phyloP scores from a whole-genome alignment of 2,329 filamentous ascomycete species.

The Chrysosporium queenslandicum region DNA sequence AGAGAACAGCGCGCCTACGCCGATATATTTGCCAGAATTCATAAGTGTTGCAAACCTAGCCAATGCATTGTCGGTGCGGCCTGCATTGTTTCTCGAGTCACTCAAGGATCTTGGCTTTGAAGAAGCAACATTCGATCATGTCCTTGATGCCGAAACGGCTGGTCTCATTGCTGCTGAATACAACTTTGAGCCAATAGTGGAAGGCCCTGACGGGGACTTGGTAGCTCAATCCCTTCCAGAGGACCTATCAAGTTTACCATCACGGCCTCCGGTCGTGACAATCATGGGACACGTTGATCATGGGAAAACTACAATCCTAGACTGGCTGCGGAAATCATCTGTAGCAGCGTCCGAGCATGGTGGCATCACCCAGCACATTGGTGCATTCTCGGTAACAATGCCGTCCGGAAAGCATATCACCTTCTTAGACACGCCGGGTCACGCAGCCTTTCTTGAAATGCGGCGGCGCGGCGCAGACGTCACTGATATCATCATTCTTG shows the following conservation, averaged over 20 bases:
- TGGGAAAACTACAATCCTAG: constrained; percentile 91
- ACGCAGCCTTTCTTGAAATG: constrained; percentile 93
- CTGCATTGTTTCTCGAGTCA: constrained; percentile 61
- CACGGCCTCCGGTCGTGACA: constrained; percentile 83
- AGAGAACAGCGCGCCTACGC: constrained; percentile 39
- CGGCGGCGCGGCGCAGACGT: constrained; percentile 88
- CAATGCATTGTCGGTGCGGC: constrained; percentile 59
- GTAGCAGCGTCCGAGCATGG: constrained; percentile 86
- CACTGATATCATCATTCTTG: constrained; percentile 91
- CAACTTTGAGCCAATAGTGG: constrained; percentile 75
- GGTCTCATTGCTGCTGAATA: constrained; percentile 86
- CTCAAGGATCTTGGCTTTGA: constrained; percentile 84
- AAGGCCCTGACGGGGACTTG: constrained; percentile 58
- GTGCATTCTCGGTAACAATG: constrained; percentile 86
- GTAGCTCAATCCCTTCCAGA: constrained; percentile 57
- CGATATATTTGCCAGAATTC: constrained; percentile 75
- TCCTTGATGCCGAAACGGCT: constrained; percentile 84
- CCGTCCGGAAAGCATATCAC: constrained; percentile 82
- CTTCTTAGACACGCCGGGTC: constrained; percentile 91
- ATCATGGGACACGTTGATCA: constrained; percentile 99
- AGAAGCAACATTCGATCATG: constrained; percentile 67
- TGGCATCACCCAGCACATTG: constrained; percentile 97
- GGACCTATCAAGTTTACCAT: constrained; percentile 58
- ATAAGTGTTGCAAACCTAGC: constrained; percentile 82
- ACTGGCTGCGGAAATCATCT: constrained; percentile 86